Evolutionary conservation across 192 early-diverging fungal genomes (phyloP).

Genomic region (Gaertneriomyces sp.): DNA sequence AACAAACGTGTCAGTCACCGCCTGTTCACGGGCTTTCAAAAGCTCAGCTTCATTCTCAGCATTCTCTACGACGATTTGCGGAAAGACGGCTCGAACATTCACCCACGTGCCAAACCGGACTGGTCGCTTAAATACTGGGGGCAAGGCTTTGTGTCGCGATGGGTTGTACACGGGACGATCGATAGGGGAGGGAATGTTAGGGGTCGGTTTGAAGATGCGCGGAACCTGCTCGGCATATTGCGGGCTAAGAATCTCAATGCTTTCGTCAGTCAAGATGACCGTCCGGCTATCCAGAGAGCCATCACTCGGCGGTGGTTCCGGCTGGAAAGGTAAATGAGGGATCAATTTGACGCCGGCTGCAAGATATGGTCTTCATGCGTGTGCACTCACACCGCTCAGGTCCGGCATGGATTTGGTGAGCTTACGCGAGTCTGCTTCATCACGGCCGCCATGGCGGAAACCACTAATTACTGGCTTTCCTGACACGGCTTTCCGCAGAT

Average conservation of each 20-base stretch:
- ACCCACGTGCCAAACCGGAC: slow-evolving; percentile 31
- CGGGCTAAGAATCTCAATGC: slow-evolving; percentile 48
- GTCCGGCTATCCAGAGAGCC: slow-evolving; percentile 21
- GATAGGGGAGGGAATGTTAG: slow-evolving; percentile 33
- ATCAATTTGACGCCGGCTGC: too few species aligned
- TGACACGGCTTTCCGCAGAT: neutral
- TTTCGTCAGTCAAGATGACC: slow-evolving; percentile 49
- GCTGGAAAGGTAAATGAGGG: too few species aligned
- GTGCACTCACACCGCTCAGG: too few species aligned
- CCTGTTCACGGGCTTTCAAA: neutral
- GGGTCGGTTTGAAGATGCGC: slow-evolving; percentile 38
- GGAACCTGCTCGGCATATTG: slow-evolving; percentile 17
- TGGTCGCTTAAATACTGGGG: slow-evolving; percentile 30
- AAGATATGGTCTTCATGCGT: too few species aligned
- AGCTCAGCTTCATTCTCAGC: slow-evolving; percentile 18
- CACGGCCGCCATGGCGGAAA: too few species aligned
- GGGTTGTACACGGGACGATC: slow-evolving; percentile 39
- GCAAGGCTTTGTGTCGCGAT: slow-evolving; percentile 37
- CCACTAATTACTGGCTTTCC: neutral
- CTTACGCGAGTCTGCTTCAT: too few species aligned
- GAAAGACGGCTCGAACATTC: slow-evolving; percentile 31
- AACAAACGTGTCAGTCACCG: neutral
- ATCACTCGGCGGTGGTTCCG: slow-evolving; percentile 3
- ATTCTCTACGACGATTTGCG: slow-evolving; percentile 4
- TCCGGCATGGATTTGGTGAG: too few species aligned